Conservation (phyloP, 306 rosid genomes). For the Corylus avellana region DNA sequence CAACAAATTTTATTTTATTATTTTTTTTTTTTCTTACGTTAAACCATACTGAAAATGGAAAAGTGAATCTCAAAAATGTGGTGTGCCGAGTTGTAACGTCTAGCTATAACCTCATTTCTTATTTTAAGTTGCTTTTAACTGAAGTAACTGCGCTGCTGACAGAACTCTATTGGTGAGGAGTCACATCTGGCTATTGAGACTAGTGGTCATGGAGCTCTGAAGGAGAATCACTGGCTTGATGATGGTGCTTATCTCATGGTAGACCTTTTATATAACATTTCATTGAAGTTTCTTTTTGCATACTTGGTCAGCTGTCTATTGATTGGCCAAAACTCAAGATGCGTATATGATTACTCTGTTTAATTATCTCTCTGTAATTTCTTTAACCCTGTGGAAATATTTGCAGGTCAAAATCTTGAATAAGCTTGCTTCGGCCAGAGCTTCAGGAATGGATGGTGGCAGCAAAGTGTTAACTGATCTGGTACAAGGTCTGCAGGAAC, state of each 20-base stretch:
- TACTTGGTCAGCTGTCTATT: not conserved
- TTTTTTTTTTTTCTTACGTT: not conserved
- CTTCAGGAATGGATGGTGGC: conserved; percentile 69
- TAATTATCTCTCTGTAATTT: not conserved
- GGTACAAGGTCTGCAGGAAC: conserved; percentile 78
- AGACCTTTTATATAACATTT: conserved; percentile 27
- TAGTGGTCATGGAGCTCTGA: conserved; percentile 99
- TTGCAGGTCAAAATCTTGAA: conserved; percentile 90
- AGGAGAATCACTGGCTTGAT: conserved; percentile 98
- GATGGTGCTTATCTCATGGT: conserved; percentile 99
- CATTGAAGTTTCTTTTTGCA: conserved; percentile 6
- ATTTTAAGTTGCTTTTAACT: conserved; percentile 31
- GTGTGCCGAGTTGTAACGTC: not conserved
- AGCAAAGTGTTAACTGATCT: conserved; percentile 85
- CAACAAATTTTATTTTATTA: not conserved
- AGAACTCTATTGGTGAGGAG: conserved; percentile 86
- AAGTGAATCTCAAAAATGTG: not conserved
- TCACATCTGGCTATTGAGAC: conserved; percentile 97
- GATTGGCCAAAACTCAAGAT: not conserved
- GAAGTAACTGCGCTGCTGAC: conserved; percentile 32
- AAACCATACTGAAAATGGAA: not conserved
- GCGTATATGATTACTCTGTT: not conserved
- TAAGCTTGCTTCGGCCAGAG: conserved; percentile 88
- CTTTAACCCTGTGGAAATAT: not conserved
- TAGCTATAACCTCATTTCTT: not conserved